phyloP scores from a whole-genome alignment of 2,329 filamentous ascomycete species.

The Fusarium neocosmosporiellum region DNA sequence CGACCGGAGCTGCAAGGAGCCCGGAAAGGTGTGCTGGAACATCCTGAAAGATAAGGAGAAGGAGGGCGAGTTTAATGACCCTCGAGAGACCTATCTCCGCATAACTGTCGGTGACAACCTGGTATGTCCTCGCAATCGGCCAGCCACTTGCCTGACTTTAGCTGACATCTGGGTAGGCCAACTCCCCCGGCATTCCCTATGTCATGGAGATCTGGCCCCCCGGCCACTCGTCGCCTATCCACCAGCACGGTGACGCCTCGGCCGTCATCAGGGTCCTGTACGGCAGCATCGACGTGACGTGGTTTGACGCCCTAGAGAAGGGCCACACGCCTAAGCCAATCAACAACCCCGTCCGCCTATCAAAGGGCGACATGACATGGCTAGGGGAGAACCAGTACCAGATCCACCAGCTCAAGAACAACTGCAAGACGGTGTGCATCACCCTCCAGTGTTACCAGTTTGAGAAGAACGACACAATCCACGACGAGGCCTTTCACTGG shows the following conservation, averaged over 20 bases:
- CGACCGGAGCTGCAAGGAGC: neutral
- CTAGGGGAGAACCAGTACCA: neutral
- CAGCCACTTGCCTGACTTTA: neutral
- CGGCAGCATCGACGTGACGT: neutral
- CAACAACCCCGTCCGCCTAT: neutral
- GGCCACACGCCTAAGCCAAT: neutral
- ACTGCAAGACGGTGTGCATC: neutral
- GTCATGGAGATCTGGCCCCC: slow-evolving; percentile 3
- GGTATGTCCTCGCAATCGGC: neutral
- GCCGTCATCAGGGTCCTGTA: neutral
- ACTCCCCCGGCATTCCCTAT: neutral
- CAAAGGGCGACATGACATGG: neutral
- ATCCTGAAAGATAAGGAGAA: neutral
- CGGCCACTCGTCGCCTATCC: neutral
- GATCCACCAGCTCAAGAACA: neutral
- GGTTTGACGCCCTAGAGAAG: neutral
- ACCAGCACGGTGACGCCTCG: neutral
- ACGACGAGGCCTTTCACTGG: slow-evolving; percentile 1
- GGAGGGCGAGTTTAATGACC: neutral
- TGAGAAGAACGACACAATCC: neutral
- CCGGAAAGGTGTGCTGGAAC: neutral
- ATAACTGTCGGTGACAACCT: neutral
- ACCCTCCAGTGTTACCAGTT: slow-evolving; percentile 1
- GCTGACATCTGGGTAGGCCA: neutral
- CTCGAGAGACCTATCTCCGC: neutral